Percentiles rank a stretch among this genome's conserved stretches.
These are phyloP conservation scores for Chalaropsis ovoidea DNA, from an alignment of 2,329 filamentous ascomycete species.

Conservation along the genomic window DNA sequence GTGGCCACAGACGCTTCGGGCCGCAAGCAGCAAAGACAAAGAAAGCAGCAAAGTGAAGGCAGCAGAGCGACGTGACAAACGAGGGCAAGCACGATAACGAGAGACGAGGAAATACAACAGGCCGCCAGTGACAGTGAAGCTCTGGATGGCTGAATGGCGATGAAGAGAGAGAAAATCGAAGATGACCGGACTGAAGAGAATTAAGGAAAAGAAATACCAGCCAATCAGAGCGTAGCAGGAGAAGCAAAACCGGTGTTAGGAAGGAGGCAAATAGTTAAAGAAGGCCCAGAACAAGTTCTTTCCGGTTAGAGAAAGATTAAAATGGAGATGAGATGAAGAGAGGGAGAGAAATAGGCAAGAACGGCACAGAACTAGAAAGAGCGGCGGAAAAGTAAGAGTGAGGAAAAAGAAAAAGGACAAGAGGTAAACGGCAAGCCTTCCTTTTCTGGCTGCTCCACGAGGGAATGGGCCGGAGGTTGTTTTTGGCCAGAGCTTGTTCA, in stretches of 20 bases:
- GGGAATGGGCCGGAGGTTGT: not conserved
- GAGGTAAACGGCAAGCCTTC: not conserved
- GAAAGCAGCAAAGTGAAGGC: not conserved
- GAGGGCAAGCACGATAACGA: not conserved
- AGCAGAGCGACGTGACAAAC: not conserved
- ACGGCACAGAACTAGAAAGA: not conserved
- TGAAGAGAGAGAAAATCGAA: not conserved
- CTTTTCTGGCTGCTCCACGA: not conserved
- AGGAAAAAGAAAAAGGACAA: slow-evolving; percentile 16
- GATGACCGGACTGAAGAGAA: not conserved
- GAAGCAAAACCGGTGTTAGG: not conserved
- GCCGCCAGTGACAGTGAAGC: not conserved
- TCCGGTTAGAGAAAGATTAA: too few species aligned
- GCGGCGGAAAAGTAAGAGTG: slow-evolving; percentile 5
- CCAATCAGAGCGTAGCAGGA: not conserved
- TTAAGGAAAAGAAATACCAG: not conserved
- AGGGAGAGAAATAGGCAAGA: too few species aligned
- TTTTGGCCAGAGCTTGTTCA: not conserved
- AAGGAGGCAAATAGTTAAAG: not conserved
- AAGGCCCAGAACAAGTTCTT: too few species aligned
- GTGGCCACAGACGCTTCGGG: not conserved
- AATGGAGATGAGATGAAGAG: slow-evolving; percentile 15
- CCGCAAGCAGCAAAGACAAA: too few species aligned
- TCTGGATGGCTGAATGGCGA: not conserved
- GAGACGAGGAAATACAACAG: not conserved